Percentiles rank a stretch among this genome's conserved stretches.
These are phyloP conservation scores for Hymenoscyphus repandus DNA, from an alignment of 2,329 filamentous ascomycete genomes.

Conservation along the genomic window DNA sequence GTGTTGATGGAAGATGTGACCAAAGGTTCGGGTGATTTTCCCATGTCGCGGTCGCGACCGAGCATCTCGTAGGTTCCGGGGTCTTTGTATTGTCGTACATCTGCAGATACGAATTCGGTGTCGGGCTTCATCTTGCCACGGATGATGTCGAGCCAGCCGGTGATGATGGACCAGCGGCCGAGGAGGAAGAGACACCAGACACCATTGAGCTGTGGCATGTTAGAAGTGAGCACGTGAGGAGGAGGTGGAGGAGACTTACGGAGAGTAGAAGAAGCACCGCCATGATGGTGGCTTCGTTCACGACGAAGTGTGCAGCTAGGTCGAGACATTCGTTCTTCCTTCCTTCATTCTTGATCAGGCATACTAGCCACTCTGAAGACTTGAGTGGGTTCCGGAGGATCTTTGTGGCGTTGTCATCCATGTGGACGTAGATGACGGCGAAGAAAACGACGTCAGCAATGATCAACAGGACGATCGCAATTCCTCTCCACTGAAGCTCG, in stretches of 20 bases:
- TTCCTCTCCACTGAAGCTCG: constrained; percentile 89
- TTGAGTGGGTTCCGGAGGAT: constrained; percentile 35
- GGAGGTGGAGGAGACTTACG: constrained; percentile 43
- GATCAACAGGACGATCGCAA: constrained; percentile 84
- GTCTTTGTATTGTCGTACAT: constrained; percentile 59
- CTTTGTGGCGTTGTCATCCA: constrained; percentile 57
- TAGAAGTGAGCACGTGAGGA: not conserved
- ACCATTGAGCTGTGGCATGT: constrained; percentile 60
- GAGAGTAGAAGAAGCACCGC: constrained; percentile 79
- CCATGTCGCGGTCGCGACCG: constrained; percentile 34
- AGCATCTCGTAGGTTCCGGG: constrained; percentile 79
- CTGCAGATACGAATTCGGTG: constrained; percentile 83
- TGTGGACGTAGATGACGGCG: constrained; percentile 81
- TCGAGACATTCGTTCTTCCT: constrained; percentile 63
- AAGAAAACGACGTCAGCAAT: constrained; percentile 92
- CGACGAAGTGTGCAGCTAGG: constrained; percentile 55
- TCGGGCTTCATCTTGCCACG: constrained; percentile 40
- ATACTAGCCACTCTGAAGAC: constrained; percentile 63
- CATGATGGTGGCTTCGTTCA: constrained; percentile 71
- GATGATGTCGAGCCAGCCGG: not conserved
- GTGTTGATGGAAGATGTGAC: constrained; percentile 16
- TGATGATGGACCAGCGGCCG: constrained; percentile 56
- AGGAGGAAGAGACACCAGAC: constrained; percentile 81
- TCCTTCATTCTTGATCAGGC: constrained; percentile 53
- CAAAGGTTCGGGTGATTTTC: constrained; percentile 26